Conservation (phyloP, 140 eudicot genomes). For the Oenanthe javanica region DNA sequence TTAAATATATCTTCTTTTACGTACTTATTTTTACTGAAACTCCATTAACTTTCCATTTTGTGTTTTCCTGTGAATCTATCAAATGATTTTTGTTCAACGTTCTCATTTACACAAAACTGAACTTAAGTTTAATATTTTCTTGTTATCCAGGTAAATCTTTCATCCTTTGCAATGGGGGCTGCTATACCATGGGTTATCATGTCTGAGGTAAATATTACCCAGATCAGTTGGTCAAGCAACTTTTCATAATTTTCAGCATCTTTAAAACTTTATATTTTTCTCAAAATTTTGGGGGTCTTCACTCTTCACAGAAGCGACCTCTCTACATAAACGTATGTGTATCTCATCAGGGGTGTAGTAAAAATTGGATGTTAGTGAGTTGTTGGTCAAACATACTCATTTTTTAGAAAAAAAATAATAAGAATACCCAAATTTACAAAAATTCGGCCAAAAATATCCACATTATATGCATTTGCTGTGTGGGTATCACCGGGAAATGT, state of each 20-base stretch:
- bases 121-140: neutral
- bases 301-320: neutral
- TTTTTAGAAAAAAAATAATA: too few relatives aligned
- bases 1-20: constrained; percentile 7
- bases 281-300: neutral
- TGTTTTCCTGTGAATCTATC: neutral
- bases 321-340: neutral
- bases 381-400: too few relatives aligned
- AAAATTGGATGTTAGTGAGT: neutral
- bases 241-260: neutral
- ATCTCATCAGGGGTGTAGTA: neutral
- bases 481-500: too few relatives aligned
- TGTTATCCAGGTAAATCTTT: constrained; percentile 14
- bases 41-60: neutral
- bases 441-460: too few relatives aligned
- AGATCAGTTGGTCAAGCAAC: neutral
- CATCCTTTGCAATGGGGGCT: constrained; percentile 23
- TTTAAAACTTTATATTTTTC: neutral
- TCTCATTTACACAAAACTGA: neutral
- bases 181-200: constrained; percentile 20
- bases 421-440: too few relatives aligned
- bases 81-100: neutral
- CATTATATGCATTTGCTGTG: too few relatives aligned
- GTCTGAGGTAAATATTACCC: constrained; percentile 24
- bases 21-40: neutral